Percentiles rank a stretch among this genome's conserved stretches.
Evolutionary conservation across 2,329 filamentous ascomycete species (phyloP).

Genomic region (Cladosporium oxysporum): DNA sequence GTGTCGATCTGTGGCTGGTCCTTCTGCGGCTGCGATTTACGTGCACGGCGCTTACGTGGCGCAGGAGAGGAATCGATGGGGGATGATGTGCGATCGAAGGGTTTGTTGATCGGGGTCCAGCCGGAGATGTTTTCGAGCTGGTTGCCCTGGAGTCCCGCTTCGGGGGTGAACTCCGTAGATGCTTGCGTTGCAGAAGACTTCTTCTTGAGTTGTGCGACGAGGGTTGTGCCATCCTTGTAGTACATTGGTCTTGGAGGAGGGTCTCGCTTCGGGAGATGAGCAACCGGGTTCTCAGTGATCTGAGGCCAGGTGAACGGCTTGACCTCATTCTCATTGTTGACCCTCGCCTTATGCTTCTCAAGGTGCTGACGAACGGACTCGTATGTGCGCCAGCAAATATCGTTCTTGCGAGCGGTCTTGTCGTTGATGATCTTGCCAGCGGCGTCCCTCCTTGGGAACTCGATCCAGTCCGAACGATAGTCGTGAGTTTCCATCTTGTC

Average conservation of each 20-base stretch:
- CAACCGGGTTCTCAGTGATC: neutral
- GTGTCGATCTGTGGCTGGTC: neutral
- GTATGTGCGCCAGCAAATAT: conserved; percentile 2
- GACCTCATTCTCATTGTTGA: neutral
- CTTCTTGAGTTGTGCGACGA: neutral
- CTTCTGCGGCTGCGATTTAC: neutral
- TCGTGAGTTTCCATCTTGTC: neutral
- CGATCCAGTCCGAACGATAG: neutral
- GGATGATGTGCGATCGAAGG: neutral
- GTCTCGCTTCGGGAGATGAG: neutral
- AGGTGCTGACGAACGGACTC: conserved; percentile 10
- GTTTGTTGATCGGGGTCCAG: neutral
- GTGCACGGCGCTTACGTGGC: neutral
- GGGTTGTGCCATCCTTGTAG: neutral
- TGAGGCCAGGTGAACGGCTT: neutral
- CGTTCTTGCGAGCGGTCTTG: neutral
- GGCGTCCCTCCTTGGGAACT: neutral
- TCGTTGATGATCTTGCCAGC: neutral
- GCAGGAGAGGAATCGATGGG: neutral
- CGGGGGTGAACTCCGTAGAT: neutral
- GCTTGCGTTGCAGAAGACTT: neutral
- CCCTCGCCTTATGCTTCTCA: neutral
- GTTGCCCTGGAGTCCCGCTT: neutral
- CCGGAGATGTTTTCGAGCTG: neutral
- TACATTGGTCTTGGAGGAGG: neutral